A percentile compares a stretch with the other conserved stretches of the same genome.
phyloP scores from a whole-genome alignment of 1,284 basidiomycete species.

The Vanrija sp. region DNA sequence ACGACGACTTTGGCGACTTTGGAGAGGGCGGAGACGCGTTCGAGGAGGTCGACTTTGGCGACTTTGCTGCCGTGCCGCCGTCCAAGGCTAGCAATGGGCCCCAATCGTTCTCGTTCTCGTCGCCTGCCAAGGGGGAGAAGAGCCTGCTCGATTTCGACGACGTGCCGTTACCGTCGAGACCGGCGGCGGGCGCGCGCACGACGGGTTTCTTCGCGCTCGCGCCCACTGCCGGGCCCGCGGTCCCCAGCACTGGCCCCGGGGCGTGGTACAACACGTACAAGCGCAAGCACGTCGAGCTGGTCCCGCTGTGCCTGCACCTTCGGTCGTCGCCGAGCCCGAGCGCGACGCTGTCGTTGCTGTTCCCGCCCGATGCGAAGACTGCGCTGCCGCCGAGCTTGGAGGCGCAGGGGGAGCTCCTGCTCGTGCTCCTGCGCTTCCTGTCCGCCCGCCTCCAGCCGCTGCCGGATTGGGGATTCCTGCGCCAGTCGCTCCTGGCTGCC shows the following conservation, averaged over 20 bases:
- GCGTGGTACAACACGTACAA: conserved; percentile 41
- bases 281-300: conserved; percentile 30
- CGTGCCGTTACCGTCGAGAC: conserved; percentile 44
- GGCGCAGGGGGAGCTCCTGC: conserved; percentile 32
- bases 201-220: conserved; percentile 48
- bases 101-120: conserved; percentile 34
- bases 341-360: conserved; percentile 53
- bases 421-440: conserved; percentile 56
- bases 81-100: conserved; percentile 9
- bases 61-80: conserved; percentile 54
- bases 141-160: conserved; percentile 49
- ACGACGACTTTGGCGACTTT: conserved; percentile 45
- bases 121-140: conserved; percentile 19
- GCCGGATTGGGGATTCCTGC: conserved; percentile 60
- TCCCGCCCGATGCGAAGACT: conserved; percentile 52
- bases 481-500: conserved; percentile 65
- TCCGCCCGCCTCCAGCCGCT: conserved; percentile 62
- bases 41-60: conserved; percentile 83
- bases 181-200: conserved; percentile 23
- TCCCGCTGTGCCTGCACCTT: conserved; percentile 38
- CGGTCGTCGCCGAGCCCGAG: conserved; percentile 57
- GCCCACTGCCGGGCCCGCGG: conserved; percentile 12
- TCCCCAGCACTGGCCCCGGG: conserved; percentile 19
- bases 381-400: conserved; percentile 25
- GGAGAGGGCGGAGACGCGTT: conserved; percentile 32